phyloP scores from a whole-genome alignment of 2,329 filamentous ascomycete genomes.

The Parastagonospora nodorum region DNA sequence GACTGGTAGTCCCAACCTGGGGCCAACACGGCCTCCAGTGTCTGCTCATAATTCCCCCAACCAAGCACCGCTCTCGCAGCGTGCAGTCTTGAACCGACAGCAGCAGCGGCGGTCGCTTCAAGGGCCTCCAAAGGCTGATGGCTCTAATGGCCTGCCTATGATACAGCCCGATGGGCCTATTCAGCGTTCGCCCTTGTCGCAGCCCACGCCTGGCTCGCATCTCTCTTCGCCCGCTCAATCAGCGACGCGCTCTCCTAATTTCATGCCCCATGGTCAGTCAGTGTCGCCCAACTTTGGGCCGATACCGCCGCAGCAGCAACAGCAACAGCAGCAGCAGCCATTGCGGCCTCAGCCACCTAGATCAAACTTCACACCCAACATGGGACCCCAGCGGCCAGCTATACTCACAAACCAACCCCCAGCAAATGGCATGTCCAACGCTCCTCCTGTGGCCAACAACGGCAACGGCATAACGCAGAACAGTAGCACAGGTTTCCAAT shows the following conservation, averaged over 20 bases:
- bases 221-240: constrained; percentile 66
- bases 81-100: constrained; percentile 80
- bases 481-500: constrained; percentile 63
- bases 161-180: constrained; percentile 48
- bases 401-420: constrained; percentile 43
- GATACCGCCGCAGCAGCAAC: constrained; percentile 52
- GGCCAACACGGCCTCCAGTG: constrained; percentile 61
- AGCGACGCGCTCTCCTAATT: constrained; percentile 64
- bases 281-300: constrained; percentile 65
- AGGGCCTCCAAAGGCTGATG: constrained; percentile 75
- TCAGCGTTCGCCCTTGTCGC: constrained; percentile 71
- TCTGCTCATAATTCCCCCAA: constrained; percentile 60
- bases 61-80: constrained; percentile 73
- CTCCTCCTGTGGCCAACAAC: constrained; percentile 43
- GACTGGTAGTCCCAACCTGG: constrained; percentile 82
- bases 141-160: constrained; percentile 47
- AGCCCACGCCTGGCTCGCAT: constrained; percentile 83
- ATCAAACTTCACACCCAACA: constrained; percentile 53
- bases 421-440: constrained; percentile 44
- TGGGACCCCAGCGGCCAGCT: constrained; percentile 47
- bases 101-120: constrained; percentile 73
- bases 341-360: constrained; percentile 54
- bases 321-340: constrained; percentile 50
- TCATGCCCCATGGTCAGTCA: constrained; percentile 62
- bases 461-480: constrained; percentile 44